phyloP scores from a whole-genome alignment of 306 rosid species.

The Prunus armeniaca region DNA sequence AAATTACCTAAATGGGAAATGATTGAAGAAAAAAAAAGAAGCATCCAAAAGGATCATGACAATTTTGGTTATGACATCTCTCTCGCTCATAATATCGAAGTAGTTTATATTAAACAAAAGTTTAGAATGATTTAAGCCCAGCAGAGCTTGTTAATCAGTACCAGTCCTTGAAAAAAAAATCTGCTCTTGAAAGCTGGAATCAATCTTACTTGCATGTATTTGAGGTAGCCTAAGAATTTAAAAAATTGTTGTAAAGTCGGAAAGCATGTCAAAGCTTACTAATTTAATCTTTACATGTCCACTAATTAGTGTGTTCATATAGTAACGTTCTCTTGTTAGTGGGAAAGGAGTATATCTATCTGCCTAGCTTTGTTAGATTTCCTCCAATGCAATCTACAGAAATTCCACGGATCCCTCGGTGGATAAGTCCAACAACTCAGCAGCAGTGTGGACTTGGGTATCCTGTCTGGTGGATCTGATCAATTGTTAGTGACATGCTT shows the following conservation, averaged over 20 bases:
- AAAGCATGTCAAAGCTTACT: neutral
- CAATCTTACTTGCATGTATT: neutral
- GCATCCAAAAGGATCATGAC: neutral
- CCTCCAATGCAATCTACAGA: too few species aligned
- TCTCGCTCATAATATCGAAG: neutral
- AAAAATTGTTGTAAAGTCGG: neutral
- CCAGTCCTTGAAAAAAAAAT: neutral
- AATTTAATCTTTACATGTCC: neutral
- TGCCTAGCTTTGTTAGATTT: too few species aligned
- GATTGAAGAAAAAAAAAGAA: too few species aligned
- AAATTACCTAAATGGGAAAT: neutral
- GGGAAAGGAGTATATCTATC: too few species aligned
- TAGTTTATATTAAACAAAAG: neutral
- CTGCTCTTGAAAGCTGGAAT: neutral
- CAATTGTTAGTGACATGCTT: neutral
- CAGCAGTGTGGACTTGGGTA: too few species aligned
- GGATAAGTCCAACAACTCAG: too few species aligned
- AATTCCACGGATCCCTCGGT: too few species aligned
- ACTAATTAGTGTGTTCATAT: neutral
- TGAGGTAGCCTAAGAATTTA: neutral
- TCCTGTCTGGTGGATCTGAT: too few species aligned
- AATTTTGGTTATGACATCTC: too few species aligned
- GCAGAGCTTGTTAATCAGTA: neutral
- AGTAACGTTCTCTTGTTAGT: neutral
- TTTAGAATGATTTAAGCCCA: neutral